Conservation (phyloP, 1,284 basidiomycete species). For the Chiua sp. region DNA sequence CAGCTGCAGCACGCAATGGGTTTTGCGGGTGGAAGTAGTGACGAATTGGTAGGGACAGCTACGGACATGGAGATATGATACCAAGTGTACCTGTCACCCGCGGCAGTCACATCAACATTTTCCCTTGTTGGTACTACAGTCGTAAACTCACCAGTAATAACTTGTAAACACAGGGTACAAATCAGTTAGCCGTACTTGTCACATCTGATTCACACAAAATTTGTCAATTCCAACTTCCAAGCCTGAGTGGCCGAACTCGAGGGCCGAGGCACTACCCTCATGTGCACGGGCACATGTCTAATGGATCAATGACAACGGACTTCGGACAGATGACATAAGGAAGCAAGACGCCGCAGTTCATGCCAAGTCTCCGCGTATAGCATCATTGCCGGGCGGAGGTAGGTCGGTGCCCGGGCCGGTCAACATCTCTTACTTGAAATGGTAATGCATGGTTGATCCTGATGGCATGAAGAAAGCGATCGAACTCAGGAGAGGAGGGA, state of each 20-base stretch:
- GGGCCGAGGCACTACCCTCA: background rate
- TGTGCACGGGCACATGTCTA: background rate
- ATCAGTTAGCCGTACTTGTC: background rate
- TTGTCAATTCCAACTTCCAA: no score
- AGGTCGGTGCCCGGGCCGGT: no score
- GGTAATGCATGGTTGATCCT: no score
- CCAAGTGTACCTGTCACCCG: background rate
- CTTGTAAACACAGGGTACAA: no score
- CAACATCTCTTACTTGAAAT: no score
- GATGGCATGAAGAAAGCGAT: background rate
- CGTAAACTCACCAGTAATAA: no score
- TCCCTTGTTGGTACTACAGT: background rate
- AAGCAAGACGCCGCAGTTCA: background rate
- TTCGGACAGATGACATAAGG: no score
- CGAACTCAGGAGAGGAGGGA: background rate
- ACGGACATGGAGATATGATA: conserved; percentile 12
- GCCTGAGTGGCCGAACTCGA: no score
- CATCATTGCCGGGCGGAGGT: no score
- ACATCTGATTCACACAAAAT: no score
- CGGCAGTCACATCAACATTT: background rate
- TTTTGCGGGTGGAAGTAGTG: conserved; percentile 14
- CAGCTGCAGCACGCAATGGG: conserved; percentile 55
- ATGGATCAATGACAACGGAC: background rate
- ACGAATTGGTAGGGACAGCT: conserved; percentile 6
- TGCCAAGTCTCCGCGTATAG: no score